These are phyloP conservation scores for Metarhizium brunneum DNA, from an alignment of 2,329 filamentous ascomycete genomes.

Conservation along the genomic window DNA sequence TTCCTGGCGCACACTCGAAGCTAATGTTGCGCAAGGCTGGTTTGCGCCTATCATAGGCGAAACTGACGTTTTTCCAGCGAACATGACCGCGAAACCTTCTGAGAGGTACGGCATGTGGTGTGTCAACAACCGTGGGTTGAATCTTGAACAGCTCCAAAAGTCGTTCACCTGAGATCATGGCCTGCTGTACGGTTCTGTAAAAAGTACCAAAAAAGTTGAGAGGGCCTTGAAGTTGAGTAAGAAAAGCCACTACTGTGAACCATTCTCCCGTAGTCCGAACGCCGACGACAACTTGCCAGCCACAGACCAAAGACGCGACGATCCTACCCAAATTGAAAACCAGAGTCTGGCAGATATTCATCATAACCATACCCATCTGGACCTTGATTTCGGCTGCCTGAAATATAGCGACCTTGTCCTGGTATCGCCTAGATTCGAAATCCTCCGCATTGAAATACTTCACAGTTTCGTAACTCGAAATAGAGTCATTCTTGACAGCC, in stretches of 20 bases:
- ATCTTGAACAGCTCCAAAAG: slow-evolving; percentile 96
- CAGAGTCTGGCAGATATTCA: slow-evolving; percentile 73
- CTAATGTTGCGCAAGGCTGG: slow-evolving; percentile 74
- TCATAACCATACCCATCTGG: slow-evolving; percentile 64
- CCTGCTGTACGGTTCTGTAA: slow-evolving; percentile 90
- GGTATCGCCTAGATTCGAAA: slow-evolving; percentile 69
- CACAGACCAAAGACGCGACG: slow-evolving; percentile 62
- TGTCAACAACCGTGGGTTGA: slow-evolving; percentile 81
- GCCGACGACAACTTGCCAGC: slow-evolving; percentile 65
- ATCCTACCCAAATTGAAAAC: slow-evolving; percentile 73
- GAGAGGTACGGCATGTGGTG: slow-evolving; percentile 53
- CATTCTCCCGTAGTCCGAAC: slow-evolving; percentile 60
- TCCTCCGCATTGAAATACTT: slow-evolving; percentile 84
- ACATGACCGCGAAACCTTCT: slow-evolving; percentile 70
- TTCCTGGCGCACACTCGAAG: slow-evolving; percentile 81
- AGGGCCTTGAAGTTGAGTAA: slow-evolving; percentile 70
- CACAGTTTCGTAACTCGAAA: slow-evolving; percentile 95
- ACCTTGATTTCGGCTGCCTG: slow-evolving; percentile 70
- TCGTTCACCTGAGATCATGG: slow-evolving; percentile 94
- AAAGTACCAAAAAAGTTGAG: slow-evolving; percentile 90
- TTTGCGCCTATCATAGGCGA: slow-evolving; percentile 81
- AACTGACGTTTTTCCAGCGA: slow-evolving; percentile 79
- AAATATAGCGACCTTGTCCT: slow-evolving; percentile 59
- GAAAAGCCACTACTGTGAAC: slow-evolving; percentile 64
- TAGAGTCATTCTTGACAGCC: slow-evolving; percentile 96